phyloP scores from a whole-genome alignment of 2,329 filamentous ascomycete genomes.

The Stemphylium vesicarium region DNA sequence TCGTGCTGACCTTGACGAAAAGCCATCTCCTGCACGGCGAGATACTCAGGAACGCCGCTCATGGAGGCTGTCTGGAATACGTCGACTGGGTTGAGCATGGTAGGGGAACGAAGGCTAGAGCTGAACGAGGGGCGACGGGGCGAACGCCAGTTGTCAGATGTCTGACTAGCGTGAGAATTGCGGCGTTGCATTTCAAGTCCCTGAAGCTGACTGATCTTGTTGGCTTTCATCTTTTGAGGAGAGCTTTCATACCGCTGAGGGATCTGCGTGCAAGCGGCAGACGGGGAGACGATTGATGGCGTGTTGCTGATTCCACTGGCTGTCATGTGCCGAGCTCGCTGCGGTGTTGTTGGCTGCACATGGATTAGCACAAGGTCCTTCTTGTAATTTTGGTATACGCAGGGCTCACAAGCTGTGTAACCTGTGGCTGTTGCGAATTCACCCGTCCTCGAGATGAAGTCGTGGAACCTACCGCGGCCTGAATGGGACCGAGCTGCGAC shows the following conservation, averaged over 20 bases:
- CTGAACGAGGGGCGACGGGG: constrained; percentile 7
- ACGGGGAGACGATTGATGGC: constrained; percentile 1
- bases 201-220: constrained; percentile 1
- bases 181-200: constrained; percentile 1
- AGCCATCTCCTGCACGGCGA: constrained; percentile 32
- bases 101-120: constrained; percentile 2
- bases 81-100: constrained; percentile 3
- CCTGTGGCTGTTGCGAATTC: not conserved
- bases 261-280: not conserved
- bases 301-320: not conserved
- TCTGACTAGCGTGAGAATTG: constrained; percentile 7
- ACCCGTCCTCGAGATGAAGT: constrained; percentile 7
- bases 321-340: constrained; percentile 3
- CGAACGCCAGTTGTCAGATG: constrained; percentile 4
- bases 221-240: constrained; percentile 4
- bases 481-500: constrained; percentile 4
- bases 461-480: not conserved
- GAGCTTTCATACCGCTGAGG: constrained; percentile 7
- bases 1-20: constrained; percentile 34
- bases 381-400: not conserved
- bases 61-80: constrained; percentile 10
- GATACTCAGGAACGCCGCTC: constrained; percentile 23
- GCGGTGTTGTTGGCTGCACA: constrained; percentile 6
- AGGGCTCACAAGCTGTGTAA: constrained; percentile 16
- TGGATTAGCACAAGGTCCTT: not conserved